phyloP scores from a whole-genome alignment of 768 basidiomycete genomes.

The Lentinula edodes region DNA sequence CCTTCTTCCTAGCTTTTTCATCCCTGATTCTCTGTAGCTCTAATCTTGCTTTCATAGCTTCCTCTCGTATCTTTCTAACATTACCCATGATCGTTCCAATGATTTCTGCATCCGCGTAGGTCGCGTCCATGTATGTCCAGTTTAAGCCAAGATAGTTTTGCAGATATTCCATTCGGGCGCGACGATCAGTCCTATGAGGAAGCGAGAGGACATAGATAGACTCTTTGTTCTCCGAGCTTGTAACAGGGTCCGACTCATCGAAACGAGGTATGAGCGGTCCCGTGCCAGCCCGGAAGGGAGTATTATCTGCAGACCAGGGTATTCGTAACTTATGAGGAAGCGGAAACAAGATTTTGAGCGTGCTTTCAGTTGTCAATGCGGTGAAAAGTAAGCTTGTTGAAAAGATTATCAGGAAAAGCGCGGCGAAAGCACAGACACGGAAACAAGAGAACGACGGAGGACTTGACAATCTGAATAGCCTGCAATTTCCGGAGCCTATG shows the following conservation, averaged over 20 bases:
- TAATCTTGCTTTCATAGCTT: background rate
- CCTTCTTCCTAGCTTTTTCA: background rate
- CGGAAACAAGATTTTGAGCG: background rate
- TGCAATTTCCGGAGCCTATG: background rate
- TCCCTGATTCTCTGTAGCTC: background rate
- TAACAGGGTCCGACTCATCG: background rate
- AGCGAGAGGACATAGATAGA: slow-evolving; percentile 5
- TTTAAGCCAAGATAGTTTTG: slow-evolving; percentile 1
- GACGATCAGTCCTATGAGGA: slow-evolving; percentile 1
- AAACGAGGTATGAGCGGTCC: background rate
- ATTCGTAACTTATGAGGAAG: background rate
- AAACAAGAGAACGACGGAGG: background rate
- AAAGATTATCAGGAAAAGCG: background rate
- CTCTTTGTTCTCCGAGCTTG: background rate
- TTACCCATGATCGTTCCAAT: background rate
- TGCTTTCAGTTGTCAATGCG: background rate
- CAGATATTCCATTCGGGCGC: slow-evolving; percentile 1
- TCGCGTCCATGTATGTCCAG: slow-evolving; percentile 3
- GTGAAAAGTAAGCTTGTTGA: background rate
- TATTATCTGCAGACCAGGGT: background rate
- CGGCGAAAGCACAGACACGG: background rate
- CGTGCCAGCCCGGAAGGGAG: background rate
- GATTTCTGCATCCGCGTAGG: background rate
- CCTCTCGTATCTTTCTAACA: background rate
- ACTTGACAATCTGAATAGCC: background rate